Evolutionary conservation across 192 early-diverging fungal species (phyloP).

Genomic region (Oehlia diaphana): DNA sequence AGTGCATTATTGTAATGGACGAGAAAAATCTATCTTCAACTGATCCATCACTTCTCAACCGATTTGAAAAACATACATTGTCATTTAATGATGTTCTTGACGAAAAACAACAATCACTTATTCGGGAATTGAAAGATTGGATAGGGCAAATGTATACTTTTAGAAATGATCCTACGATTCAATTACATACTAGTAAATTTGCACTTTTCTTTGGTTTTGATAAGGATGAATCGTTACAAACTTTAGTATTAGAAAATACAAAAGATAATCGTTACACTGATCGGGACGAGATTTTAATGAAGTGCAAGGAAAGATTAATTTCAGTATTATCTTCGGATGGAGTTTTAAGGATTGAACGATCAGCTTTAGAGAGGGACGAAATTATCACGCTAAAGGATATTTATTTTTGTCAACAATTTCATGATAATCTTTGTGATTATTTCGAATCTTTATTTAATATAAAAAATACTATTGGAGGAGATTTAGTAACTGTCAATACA

Average conservation of each 20-base stretch:
- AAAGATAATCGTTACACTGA: neutral
- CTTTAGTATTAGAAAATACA: slow-evolving; percentile 12
- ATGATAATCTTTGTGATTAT: slow-evolving; percentile 24
- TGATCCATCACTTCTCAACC: slow-evolving; percentile 25
- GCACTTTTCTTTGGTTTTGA: slow-evolving; percentile 26
- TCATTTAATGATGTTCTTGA: slow-evolving; percentile 8
- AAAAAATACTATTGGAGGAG: neutral
- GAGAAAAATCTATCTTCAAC: neutral
- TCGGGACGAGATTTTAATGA: neutral
- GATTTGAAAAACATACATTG: slow-evolving; percentile 18
- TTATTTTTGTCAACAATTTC: slow-evolving; percentile 18
- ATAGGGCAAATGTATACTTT: neutral
- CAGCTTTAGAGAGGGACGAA: slow-evolving; percentile 1
- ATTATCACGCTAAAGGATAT: neutral
- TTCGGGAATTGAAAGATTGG: slow-evolving; percentile 13
- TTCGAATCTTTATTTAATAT: neutral
- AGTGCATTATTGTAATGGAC: slow-evolving; percentile 25
- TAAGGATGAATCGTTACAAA: slow-evolving; percentile 21
- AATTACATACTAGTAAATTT: neutral
- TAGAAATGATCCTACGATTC: neutral
- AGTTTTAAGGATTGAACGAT: slow-evolving; percentile 16
- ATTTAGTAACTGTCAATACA: slow-evolving; percentile 16
- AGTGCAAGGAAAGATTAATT: slow-evolving; percentile 22
- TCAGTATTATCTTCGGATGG: slow-evolving; percentile 22
- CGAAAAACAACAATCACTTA: neutral